Evolutionary conservation across 176 grass and related monocot species (phyloP).

Genomic region (Musa beccarii): DNA sequence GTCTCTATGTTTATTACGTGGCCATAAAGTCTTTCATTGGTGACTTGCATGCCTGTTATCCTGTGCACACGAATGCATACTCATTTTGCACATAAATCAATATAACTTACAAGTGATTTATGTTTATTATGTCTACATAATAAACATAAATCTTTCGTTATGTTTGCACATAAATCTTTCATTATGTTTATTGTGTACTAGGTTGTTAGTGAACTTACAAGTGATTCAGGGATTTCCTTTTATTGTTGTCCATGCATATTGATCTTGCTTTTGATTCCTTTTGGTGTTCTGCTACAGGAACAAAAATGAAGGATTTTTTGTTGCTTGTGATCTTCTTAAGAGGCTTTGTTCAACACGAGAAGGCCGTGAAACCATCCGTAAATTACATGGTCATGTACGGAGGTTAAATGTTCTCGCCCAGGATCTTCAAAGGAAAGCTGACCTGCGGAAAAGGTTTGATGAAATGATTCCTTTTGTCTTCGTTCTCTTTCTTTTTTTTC

Average conservation of each 20-base stretch:
- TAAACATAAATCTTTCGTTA: too few relatives aligned
- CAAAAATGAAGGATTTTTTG: constrained; percentile 37
- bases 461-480: background rate
- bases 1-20: background rate
- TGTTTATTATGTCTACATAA: too few relatives aligned
- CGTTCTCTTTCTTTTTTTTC: background rate
- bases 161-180: too few relatives aligned
- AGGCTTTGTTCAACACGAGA: constrained; percentile 31
- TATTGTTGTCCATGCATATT: background rate
- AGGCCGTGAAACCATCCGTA: constrained; percentile 18
- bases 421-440: constrained; percentile 42
- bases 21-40: background rate
- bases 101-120: background rate
- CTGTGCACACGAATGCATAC: too few relatives aligned
- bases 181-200: too few relatives aligned
- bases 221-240: background rate
- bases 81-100: background rate
- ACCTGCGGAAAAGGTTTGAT: constrained; percentile 44
- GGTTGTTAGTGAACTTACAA: background rate
- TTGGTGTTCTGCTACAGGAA: constrained; percentile 24
- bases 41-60: too few relatives aligned
- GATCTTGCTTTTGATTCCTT: background rate
- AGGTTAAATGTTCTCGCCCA: constrained; percentile 33
- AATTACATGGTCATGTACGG: constrained; percentile 21
- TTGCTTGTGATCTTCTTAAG: constrained; percentile 44